These are phyloP conservation scores for Trichoderma hamatum DNA, from an alignment of 2,329 filamentous ascomycete species.

Conservation along the genomic window DNA sequence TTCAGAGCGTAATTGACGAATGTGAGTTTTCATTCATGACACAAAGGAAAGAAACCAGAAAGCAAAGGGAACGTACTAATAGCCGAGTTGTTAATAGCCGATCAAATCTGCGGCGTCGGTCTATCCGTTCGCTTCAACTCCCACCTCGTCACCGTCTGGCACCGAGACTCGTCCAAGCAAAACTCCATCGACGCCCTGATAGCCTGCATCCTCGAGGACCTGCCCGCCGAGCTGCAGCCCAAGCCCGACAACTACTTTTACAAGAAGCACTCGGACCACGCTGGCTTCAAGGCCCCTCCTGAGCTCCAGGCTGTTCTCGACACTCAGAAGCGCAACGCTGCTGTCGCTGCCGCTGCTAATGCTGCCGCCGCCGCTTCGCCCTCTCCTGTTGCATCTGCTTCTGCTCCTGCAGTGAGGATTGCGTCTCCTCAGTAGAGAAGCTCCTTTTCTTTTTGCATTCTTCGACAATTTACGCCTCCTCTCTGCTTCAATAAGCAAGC, in stretches of 20 bases:
- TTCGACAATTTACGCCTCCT: neutral
- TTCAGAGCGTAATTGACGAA: constrained; percentile 72
- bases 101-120: constrained; percentile 87
- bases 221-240: constrained; percentile 73
- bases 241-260: constrained; percentile 77
- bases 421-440: constrained; percentile 33
- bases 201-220: constrained; percentile 69
- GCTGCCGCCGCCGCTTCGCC: constrained; percentile 42
- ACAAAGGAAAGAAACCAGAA: too few relatives aligned
- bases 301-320: constrained; percentile 61
- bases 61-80: too few relatives aligned
- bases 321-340: constrained; percentile 55
- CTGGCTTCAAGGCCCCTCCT: constrained; percentile 71
- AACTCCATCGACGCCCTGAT: constrained; percentile 77
- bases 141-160: constrained; percentile 89
- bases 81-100: constrained; percentile 52
- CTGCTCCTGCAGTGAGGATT: constrained; percentile 31
- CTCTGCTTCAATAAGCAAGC: constrained; percentile 1
- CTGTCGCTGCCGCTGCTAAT: constrained; percentile 45
- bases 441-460: too few relatives aligned
- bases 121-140: constrained; percentile 88
- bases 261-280: constrained; percentile 87
- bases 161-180: constrained; percentile 81
- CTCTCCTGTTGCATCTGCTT: constrained; percentile 18
- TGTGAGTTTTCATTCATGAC: constrained; percentile 50